These are phyloP conservation scores for Pleurotus pulmonarius DNA, from an alignment of 768 basidiomycete genomes.

Conservation along the genomic window DNA sequence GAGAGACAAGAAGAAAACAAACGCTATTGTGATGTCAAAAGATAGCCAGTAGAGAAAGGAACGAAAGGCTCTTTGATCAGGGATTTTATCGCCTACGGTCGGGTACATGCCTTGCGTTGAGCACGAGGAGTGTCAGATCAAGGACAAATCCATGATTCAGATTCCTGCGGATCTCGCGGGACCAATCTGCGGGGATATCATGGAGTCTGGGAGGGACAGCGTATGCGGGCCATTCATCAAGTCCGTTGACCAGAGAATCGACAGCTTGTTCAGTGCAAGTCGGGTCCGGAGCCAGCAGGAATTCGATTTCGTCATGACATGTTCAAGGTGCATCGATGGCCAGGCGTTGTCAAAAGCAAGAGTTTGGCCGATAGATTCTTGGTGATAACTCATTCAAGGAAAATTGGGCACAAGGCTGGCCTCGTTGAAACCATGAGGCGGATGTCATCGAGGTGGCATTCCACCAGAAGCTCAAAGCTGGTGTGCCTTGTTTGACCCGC, in stretches of 20 bases:
- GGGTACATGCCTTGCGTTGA: conserved; percentile 31
- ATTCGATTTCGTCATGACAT: not conserved
- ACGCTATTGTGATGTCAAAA: conserved; percentile 11
- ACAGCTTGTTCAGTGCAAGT: not conserved
- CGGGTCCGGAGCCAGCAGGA: not conserved
- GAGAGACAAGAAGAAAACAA: conserved; percentile 15
- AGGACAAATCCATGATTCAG: conserved; percentile 13
- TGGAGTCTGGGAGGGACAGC: conserved; percentile 19
- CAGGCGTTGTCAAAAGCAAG: not conserved
- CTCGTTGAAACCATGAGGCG: conserved; percentile 42
- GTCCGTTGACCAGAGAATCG: conserved; percentile 12
- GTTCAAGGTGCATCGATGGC: conserved; percentile 9
- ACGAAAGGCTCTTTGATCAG: conserved; percentile 15
- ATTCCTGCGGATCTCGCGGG: conserved; percentile 10
- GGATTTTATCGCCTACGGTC: conserved; percentile 24
- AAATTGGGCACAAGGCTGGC: conserved; percentile 26
- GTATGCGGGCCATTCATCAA: conserved; percentile 11
- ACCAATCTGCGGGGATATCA: conserved; percentile 28
- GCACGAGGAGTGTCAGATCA: conserved; percentile 35
- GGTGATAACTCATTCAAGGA: conserved; percentile 18
- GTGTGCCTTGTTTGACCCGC: conserved; percentile 6
- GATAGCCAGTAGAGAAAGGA: conserved; percentile 10
- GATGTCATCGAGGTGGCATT: conserved; percentile 11
- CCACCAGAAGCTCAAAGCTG: conserved; percentile 4
- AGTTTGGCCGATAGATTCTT: not conserved